Evolutionary conservation across 75 land plant species (phyloP).

Genomic region (Chamaecyparis obtusa): DNA sequence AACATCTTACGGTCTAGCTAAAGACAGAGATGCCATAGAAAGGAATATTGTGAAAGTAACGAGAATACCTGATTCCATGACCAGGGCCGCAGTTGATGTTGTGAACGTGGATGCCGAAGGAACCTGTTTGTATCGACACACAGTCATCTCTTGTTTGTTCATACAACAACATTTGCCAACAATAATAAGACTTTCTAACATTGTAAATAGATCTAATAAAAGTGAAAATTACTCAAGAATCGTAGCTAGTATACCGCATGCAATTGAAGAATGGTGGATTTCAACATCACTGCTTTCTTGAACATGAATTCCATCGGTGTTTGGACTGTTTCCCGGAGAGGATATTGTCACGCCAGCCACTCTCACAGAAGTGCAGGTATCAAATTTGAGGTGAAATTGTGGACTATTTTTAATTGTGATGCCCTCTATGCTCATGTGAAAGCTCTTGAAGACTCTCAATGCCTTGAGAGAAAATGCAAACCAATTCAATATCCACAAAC

Average conservation of each 20-base stretch:
- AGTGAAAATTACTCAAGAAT: no score
- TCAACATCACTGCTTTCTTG: conserved; percentile 65
- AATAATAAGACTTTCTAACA: no score
- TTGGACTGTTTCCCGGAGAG: conserved; percentile 83
- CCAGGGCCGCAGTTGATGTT: conserved; percentile 42
- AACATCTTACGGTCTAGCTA: no score
- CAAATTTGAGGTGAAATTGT: conserved; percentile 87
- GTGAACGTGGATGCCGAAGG: conserved; percentile 45
- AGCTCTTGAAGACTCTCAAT: conserved; percentile 21
- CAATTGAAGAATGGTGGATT: conserved; percentile 47
- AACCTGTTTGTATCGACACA: conserved; percentile 26
- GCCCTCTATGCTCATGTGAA: conserved; percentile 21
- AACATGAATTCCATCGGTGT: conserved; percentile 94
- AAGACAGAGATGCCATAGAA: no score
- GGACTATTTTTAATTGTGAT: conserved; percentile 67
- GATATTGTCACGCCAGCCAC: conserved; percentile 51
- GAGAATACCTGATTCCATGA: not conserved
- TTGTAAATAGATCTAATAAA: no score
- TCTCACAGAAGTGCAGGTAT: conserved; percentile 53
- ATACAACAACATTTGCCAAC: no score
- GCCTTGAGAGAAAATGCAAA: conserved; percentile 49
- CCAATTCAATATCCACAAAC: conserved; percentile 58
- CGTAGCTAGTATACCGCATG: conserved; percentile 42
- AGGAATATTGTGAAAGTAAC: no score
- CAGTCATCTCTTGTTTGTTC: conserved; percentile 20